These are phyloP conservation scores for Lactifluus echinatus DNA, from an alignment of 768 basidiomycete species.

Conservation along the genomic window DNA sequence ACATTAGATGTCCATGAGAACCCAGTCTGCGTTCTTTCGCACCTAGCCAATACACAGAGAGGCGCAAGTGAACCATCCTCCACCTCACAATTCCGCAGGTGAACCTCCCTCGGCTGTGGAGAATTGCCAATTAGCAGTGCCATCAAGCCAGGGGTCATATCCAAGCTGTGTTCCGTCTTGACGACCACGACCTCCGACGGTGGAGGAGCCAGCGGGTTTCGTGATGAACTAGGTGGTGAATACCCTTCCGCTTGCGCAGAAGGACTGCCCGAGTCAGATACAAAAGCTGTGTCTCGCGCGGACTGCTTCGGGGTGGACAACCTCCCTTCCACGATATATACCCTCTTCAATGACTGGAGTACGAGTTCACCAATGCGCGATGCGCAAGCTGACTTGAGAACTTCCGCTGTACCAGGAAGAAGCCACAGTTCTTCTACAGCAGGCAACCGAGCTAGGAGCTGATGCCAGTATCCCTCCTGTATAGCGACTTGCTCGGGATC, in stretches of 20 bases:
- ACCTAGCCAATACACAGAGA: not conserved
- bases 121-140: not conserved
- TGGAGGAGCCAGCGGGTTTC: not conserved
- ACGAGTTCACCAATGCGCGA: not conserved
- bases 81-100: conserved; percentile 5
- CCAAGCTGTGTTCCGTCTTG: not conserved
- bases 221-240: not conserved
- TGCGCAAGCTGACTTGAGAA: not conserved
- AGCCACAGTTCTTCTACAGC: conserved; percentile 3
- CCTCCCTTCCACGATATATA: conserved; percentile 3
- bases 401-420: conserved; percentile 2
- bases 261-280: not conserved
- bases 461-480: conserved; percentile 1
- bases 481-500: not conserved
- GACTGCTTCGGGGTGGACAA: not conserved
- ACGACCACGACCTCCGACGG: not conserved
- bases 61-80: not conserved
- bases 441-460: not conserved
- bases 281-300: not conserved
- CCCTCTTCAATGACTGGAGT: conserved; percentile 1
- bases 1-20: not conserved
- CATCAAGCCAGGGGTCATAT: conserved; percentile 4
- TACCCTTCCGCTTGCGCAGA: too few species aligned
- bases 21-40: not conserved
- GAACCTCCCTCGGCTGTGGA: not conserved